These are phyloP conservation scores for Penicillium sp. DNA, from an alignment of 2,329 filamentous ascomycete genomes.

Conservation along the genomic window DNA sequence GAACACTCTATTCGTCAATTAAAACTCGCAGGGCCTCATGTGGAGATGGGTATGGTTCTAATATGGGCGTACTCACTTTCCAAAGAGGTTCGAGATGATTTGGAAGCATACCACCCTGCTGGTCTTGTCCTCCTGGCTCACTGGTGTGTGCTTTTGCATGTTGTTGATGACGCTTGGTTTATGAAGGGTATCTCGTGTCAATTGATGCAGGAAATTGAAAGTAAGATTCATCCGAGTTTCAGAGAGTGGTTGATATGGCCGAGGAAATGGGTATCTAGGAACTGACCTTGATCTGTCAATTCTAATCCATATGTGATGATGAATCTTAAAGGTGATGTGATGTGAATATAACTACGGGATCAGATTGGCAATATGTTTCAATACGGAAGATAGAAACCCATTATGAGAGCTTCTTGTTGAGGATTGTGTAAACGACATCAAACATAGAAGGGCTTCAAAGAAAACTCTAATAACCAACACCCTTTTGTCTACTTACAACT, in stretches of 20 bases:
- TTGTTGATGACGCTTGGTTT: constrained; percentile 18
- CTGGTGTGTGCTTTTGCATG: constrained; percentile 19
- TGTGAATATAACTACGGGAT: too few species aligned
- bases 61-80: constrained; percentile 21
- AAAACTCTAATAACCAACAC: too few species aligned
- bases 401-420: too few species aligned
- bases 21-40: constrained; percentile 18
- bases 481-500: too few species aligned
- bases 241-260: constrained; percentile 21
- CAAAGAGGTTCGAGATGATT: constrained; percentile 15
- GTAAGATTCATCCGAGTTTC: constrained; percentile 13
- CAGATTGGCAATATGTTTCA: too few species aligned
- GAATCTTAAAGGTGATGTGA: too few species aligned
- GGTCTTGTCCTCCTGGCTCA: constrained; percentile 19
- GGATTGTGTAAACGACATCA: too few species aligned
- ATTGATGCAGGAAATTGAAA: constrained; percentile 20
- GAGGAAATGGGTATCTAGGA: constrained; percentile 15
- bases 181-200: constrained; percentile 12
- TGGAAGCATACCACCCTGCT: constrained; percentile 14
- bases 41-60: constrained; percentile 20
- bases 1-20: constrained; percentile 14
- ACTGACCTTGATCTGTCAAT: neutral
- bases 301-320: too few species aligned
- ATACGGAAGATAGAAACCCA: too few species aligned
- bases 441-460: too few species aligned